Base-by-base conservation (phyloP, 1,284 basidiomycete genomes). In the Stereum hirsutum region DNA sequence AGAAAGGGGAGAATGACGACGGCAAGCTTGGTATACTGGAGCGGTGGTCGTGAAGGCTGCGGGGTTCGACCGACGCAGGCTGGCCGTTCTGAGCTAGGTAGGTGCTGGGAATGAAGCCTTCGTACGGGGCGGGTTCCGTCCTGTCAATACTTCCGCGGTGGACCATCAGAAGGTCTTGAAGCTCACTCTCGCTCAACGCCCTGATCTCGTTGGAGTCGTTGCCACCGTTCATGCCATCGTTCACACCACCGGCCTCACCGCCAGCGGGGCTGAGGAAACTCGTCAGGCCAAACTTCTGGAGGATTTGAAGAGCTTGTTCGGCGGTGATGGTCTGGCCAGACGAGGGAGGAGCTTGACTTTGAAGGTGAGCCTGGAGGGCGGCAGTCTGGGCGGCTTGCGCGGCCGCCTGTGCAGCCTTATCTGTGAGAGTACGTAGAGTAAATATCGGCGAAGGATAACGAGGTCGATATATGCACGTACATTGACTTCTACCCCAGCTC, bases 401-500 rank as follows among this genome's bases (percentile, higher is more conserved):
- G 15, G 87, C 86, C 4, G 87, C 87, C 58, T 89, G 87, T 5
- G 87, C 86, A 28, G 88, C 87, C 66, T 89, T 89, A 60, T 89
- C 87, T 87, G 49, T 25, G 50, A 42, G 25, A 42, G n/a, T n/a
- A n/a, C n/a, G n/a, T n/a, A n/a, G n/a, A n/a, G n/a, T n/a, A n/a
- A n/a, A n/a, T n/a, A n/a, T n/a, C n/a, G n/a, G n/a, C n/a, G n/a
- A n/a, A n/a, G n/a, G n/a, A n/a, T n/a, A n/a, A n/a, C n/a, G n/a
- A n/a, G n/a, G n/a, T n/a, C n/a, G n/a, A n/a, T n/a, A 42, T 30
- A 32, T 21, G 21, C 10, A 66, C 82, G 49, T 55, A 90, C 88
- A 88, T 75, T 91, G 89, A 61, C 84, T 89, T 35, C 92, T 74
- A 24, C 93, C 92, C 92, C 92, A 97, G 56, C 89, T 92, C 45